phyloP scores from a whole-genome alignment of 495 filamentous ascomycete genomes.

The Immersiella caudata region DNA sequence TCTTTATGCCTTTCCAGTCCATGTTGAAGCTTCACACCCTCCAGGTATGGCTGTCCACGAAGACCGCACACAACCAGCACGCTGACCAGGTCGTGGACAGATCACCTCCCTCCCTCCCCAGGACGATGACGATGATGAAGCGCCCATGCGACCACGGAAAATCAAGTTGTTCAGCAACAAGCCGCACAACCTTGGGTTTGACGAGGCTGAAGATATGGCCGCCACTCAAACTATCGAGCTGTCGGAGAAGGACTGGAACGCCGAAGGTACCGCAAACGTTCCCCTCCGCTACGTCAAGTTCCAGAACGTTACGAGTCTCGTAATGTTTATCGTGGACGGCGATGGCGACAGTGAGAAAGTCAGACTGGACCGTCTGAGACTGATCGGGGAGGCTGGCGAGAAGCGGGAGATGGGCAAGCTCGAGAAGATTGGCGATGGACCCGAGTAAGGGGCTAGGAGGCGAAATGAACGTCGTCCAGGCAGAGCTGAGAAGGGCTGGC shows the following conservation, averaged over 20 bases:
- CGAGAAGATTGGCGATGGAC: conserved; percentile 88
- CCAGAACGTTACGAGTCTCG: conserved; percentile 84
- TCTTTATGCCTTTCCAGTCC: conserved; percentile 88
- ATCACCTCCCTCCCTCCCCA: conserved; percentile 79
- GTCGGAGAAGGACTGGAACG: conserved; percentile 80
- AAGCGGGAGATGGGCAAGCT: conserved; percentile 91
- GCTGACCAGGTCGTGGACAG: conserved; percentile 45
- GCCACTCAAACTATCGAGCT: conserved; percentile 78
- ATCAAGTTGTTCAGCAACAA: conserved; percentile 85
- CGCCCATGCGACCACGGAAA: conserved; percentile 82
- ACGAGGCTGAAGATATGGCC: conserved; percentile 85
- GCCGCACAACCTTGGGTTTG: conserved; percentile 87
- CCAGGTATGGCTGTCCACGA: conserved; percentile 42
- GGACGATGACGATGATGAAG: conserved; percentile 65
- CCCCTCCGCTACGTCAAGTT: conserved; percentile 93
- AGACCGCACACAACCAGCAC: not conserved
- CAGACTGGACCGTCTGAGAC: conserved; percentile 78
- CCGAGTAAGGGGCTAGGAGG: conserved; percentile 54
- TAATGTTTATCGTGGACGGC: conserved; percentile 86
- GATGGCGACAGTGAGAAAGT: conserved; percentile 85
- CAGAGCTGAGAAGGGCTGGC: conserved; percentile 21
- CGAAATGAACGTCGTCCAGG: not conserved
- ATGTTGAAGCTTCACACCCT: conserved; percentile 89
- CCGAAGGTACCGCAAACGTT: conserved; percentile 82
- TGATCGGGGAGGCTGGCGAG: conserved; percentile 92